Conservation (phyloP, 768 basidiomycete species). For the Rhodocollybia butyracea region DNA sequence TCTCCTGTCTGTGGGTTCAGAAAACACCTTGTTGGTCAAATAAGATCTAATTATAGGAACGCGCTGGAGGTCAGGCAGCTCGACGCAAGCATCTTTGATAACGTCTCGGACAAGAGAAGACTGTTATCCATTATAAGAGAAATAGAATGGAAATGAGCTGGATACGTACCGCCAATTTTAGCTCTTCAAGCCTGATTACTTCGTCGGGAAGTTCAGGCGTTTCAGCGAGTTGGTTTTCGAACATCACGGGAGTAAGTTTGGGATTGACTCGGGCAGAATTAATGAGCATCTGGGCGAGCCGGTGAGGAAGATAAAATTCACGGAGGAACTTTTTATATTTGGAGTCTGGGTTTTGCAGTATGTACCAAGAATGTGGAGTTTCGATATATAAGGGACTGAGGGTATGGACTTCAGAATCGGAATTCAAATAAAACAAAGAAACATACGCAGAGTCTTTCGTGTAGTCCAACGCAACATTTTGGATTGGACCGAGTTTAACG, state of each 20-base stretch:
- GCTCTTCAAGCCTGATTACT: not conserved
- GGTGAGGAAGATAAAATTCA: conserved; percentile 49
- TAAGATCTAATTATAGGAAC: not conserved
- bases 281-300: conserved; percentile 48
- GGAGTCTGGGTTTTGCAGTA: conserved; percentile 44
- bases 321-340: conserved; percentile 41
- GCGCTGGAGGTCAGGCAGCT: not conserved
- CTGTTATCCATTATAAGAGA: not conserved
- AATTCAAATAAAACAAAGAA: conserved; percentile 2
- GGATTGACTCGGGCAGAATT: conserved; percentile 30
- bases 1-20: not conserved
- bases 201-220: conserved; percentile 8
- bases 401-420: conserved; percentile 1
- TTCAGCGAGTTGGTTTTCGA: conserved; percentile 27
- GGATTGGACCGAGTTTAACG: conserved; percentile 45
- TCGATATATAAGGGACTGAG: conserved; percentile 63
- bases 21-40: not conserved
- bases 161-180: not conserved
- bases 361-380: conserved; percentile 63
- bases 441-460: conserved; percentile 48
- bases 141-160: too few species aligned
- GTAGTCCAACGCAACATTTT: conserved; percentile 51
- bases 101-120: not conserved
- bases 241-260: conserved; percentile 26
- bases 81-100: not conserved